phyloP scores from a whole-genome alignment of 768 basidiomycete genomes.

The Filobasidium floriforme region DNA sequence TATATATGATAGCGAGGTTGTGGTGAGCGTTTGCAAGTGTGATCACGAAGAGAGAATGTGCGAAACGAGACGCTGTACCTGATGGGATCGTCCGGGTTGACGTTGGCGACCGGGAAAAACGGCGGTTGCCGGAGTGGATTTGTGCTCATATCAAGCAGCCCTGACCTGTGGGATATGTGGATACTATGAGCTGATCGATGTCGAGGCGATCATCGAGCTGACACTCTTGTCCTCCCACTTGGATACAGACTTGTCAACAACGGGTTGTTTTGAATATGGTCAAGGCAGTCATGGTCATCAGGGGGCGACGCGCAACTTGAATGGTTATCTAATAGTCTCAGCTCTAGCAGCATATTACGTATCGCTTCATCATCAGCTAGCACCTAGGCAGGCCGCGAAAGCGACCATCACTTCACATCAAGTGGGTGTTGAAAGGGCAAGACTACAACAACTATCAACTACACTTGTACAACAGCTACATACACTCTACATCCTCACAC shows the following conservation, averaged over 20 bases:
- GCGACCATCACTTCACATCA: constrained; percentile 5
- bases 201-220: too few species aligned
- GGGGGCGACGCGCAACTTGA: constrained; percentile 3
- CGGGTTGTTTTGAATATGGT: not conserved
- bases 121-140: constrained; percentile 37
- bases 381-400: constrained; percentile 1
- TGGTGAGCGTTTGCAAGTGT: constrained; percentile 46
- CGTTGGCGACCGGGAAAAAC: constrained; percentile 39
- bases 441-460: not conserved
- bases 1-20: too few species aligned
- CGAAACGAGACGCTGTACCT: constrained; percentile 12
- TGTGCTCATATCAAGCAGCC: not conserved
- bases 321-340: not conserved
- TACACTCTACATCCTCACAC: constrained; percentile 7
- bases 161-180: not conserved
- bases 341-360: not conserved
- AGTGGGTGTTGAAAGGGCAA: not conserved
- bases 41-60: constrained; percentile 41
- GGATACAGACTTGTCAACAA: constrained; percentile 1
- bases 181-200: not conserved
- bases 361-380: not conserved
- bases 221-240: too few species aligned
- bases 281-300: too few species aligned
- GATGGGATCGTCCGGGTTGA: constrained; percentile 38
- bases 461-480: not conserved